Evolutionary conservation across 441 rosid genomes (phyloP), one percentile per base, ranked within the genome.

Genomic region (Populus tomentosa): DNA sequence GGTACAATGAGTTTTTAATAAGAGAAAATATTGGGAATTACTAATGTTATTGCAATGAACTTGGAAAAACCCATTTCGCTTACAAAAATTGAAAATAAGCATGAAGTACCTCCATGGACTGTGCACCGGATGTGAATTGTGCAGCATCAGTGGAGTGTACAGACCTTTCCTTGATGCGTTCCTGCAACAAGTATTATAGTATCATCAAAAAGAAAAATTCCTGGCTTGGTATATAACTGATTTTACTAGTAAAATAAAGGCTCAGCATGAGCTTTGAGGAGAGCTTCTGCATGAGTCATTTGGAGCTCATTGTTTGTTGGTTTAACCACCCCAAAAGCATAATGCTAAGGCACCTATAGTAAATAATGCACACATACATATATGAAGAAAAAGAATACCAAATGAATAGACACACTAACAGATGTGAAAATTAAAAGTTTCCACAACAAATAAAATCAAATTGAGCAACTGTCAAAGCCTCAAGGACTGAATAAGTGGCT

Each of bases 151-250:
- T 87, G 9, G 95, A 80, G 28, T 62, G 88, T 74, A 86, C 38
- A 81, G 97, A 84, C 84, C 98, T 90, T 82, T 89, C 96, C 85
- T 92, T 90, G 80, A 94, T 86, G 56, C 97, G 98, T 77, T 91
- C 97, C 98, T 94, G 87, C 71, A 83, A 71, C 35, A 80, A 72
- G 69, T 14, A 67, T 40, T 53, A 71, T 71, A 68, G 38, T 16
- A 59, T 69, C 38, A 66, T 59, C 21, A 28, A 36, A 24, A 23
- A 71, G 50, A 10, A n/a, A 20, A 2, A 72, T 46, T 13, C 18
- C 66, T 62, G 53, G 72, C n/a, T 3, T 21, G 38, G 26, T 62
- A 62, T n/a, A 62, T 20, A 62, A n/a, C 66, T n/a, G n/a, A n/a
- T 62, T 62, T n/a, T 62, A 9, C 66, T n/a, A 24, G 7, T n/a